Base-by-base conservation (phyloP, 2,329 filamentous ascomycete species). In the Chaetomiaceae sp. region DNA sequence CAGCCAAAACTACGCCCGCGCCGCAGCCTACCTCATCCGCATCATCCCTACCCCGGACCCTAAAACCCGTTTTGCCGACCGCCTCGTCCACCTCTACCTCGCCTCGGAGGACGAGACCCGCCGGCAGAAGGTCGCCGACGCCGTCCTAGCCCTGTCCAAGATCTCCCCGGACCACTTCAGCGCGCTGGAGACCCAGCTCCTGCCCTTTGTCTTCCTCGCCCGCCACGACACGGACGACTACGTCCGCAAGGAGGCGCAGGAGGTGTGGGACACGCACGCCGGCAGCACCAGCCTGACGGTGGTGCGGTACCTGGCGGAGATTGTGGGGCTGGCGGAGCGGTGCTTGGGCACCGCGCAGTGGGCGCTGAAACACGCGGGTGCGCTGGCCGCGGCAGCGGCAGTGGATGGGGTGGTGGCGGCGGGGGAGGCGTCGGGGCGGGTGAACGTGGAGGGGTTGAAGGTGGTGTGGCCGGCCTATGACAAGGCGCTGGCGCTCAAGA, bases 261-360 rank as follows among this genome's bases (percentile, higher is more conserved):
- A 90, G 52, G 89, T 90, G 0, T 99, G 94, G 94, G 80, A 82
- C 44, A 89, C 96, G 61, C 91, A 95, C 64, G 91, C 95, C 0
- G 92, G 91, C 45, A 91, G 90, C 40, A 84, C 43, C 7, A n/a
- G 80, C 29, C 83, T 91, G 27, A 86, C 89, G 0, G 89, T 96
- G 5, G 80, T 87, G 42, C 80, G 96, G 1, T 96, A 96, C 65
- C 78, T 96, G 6, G 78, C 78, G 33, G 94, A 99, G 69, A 95
- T 97, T 60, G 77, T 87, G 4, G 71, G 70, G 0, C 76, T 97
- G 1, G 81, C 85, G 1, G 75, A 81, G 32, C 74, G 77, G 32
- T 80, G 89, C 48, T 74, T 97, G 7, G 85, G 88, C 30, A 90
- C 88, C 1, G 81, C 88, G 1, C 88, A 89, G 63, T 99, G 94